Conservation (phyloP, 2,329 filamentous ascomycete genomes). For the Aspergillus felis region DNA sequence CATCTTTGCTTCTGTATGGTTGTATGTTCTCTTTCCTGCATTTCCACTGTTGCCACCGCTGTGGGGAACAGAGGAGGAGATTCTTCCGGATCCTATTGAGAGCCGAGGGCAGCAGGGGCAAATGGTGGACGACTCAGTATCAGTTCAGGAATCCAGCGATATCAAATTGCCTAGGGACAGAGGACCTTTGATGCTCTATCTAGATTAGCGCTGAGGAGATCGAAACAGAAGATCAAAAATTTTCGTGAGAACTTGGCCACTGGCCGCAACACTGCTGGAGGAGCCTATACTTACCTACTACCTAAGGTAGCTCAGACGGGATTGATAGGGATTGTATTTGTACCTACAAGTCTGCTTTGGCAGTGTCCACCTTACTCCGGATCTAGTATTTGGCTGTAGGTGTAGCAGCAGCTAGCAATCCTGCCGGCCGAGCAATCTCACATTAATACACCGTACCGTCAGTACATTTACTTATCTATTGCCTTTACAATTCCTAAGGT, state of each 20-base stretch:
- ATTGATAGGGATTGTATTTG: too few species aligned
- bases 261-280: neutral
- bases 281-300: neutral
- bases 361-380: neutral
- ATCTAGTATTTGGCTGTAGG: neutral
- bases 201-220: neutral
- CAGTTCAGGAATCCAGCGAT: neutral
- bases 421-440: neutral
- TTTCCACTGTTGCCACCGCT: neutral
- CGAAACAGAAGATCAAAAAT: neutral
- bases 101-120: neutral
- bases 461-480: too few species aligned
- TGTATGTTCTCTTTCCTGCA: neutral
- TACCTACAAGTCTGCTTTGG: too few species aligned
- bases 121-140: neutral
- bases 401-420: neutral
- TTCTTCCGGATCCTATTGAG: neutral
- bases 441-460: too few species aligned
- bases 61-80: neutral
- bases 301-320: neutral
- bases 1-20: neutral
- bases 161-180: neutral
- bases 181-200: neutral
- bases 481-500: neutral
- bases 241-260: neutral